Percentiles rank a stretch among this genome's conserved stretches.
Evolutionary conservation across 805 yeast species (phyloP).

Genomic region (Ogataea philodendri): DNA sequence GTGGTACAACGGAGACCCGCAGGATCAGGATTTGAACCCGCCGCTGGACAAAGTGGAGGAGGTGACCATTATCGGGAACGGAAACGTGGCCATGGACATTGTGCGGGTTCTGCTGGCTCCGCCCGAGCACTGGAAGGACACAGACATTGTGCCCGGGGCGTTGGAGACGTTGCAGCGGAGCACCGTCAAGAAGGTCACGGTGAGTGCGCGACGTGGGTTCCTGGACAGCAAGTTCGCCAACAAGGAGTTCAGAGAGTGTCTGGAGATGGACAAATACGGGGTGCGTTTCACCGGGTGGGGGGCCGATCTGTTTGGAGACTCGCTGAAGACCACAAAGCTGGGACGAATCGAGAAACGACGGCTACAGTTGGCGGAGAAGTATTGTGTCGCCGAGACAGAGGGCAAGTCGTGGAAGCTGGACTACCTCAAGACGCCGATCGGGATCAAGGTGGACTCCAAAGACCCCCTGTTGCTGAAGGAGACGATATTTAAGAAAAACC

Average conservation of each 20-base stretch:
- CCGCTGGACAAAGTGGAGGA: conserved; percentile 58
- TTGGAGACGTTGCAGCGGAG: conserved; percentile 49
- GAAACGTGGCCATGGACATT: conserved; percentile 92
- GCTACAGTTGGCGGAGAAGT: conserved; percentile 59
- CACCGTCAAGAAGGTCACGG: conserved; percentile 58
- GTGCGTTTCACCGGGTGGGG: conserved; percentile 47
- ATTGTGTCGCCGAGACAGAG: conserved; percentile 24
- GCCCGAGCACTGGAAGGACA: conserved; percentile 50
- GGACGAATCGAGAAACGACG: conserved; percentile 64
- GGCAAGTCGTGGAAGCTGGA: conserved; percentile 59
- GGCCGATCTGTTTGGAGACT: conserved; percentile 35
- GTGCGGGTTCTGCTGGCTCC: conserved; percentile 74
- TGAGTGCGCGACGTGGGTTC: conserved; percentile 85
- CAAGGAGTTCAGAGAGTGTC: conserved; percentile 83
- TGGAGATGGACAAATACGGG: conserved; percentile 54
- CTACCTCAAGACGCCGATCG: conserved; percentile 65
- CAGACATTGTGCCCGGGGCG: conserved; percentile 73
- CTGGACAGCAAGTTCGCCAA: conserved; percentile 86
- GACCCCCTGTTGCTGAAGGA: conserved; percentile 41
- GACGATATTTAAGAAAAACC: conserved; percentile 50
- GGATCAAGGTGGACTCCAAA: conserved; percentile 39
- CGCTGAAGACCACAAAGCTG: conserved; percentile 32
- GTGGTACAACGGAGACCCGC: conserved; percentile 95
- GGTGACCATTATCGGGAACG: conserved; percentile 90
- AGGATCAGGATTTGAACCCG: conserved; percentile 46